Conservation (phyloP, 805 yeast species). For the Candida wancherniae region DNA sequence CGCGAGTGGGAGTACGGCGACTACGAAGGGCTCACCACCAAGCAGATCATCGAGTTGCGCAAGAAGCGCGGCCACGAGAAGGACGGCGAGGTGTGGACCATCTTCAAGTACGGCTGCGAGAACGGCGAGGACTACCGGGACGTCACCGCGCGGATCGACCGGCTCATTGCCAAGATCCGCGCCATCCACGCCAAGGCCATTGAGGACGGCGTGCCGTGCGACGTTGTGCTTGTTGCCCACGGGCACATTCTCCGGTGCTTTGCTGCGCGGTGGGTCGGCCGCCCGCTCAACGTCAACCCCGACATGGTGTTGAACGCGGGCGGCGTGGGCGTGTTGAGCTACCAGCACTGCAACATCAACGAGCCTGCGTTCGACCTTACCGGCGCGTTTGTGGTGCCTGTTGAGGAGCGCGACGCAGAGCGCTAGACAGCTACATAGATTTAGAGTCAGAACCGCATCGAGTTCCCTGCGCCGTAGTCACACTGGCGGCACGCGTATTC, state of each 20-base stretch:
- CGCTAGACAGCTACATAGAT: too few species aligned
- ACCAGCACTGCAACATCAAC: slow-evolving; percentile 75
- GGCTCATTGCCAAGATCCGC: slow-evolving; percentile 60
- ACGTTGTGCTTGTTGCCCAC: slow-evolving; percentile 81
- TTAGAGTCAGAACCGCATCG: too few species aligned
- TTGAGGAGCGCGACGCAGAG: slow-evolving; percentile 46
- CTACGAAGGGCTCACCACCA: slow-evolving; percentile 79
- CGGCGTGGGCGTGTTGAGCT: slow-evolving; percentile 87
- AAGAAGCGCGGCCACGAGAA: slow-evolving; percentile 49
- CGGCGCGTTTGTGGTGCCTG: slow-evolving; percentile 76
- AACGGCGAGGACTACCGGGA: slow-evolving; percentile 71
- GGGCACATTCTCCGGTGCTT: slow-evolving; percentile 90
- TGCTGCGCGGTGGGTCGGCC: slow-evolving; percentile 81
- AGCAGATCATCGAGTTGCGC: slow-evolving; percentile 61
- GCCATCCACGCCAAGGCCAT: slow-evolving; percentile 53
- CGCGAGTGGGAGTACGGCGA: slow-evolving; percentile 97
- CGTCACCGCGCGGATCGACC: slow-evolving; percentile 68
- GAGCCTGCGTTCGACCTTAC: slow-evolving; percentile 87
- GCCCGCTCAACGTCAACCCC: slow-evolving; percentile 61
- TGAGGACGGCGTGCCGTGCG: slow-evolving; percentile 51
- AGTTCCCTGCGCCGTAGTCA: too few species aligned
- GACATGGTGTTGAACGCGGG: slow-evolving; percentile 88
- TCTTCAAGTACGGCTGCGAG: slow-evolving; percentile 93
- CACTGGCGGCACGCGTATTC: too few species aligned
- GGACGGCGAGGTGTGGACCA: slow-evolving; percentile 56